A percentile compares a stretch with the other conserved stretches of the same genome.
These are phyloP conservation scores for Daldinia decipiens DNA, from an alignment of 495 filamentous ascomycete genomes.

Conservation along the genomic window DNA sequence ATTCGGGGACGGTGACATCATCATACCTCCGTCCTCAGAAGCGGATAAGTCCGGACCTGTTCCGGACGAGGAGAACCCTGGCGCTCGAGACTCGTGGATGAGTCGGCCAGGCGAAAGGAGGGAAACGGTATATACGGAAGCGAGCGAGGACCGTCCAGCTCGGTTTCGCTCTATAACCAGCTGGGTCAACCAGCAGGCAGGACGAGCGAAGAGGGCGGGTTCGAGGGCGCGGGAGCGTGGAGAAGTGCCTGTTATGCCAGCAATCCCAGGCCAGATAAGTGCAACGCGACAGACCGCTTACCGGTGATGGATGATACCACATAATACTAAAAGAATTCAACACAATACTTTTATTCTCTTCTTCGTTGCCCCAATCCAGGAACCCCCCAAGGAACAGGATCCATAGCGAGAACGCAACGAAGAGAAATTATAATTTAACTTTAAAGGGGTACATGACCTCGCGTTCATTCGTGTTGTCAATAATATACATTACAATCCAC, in stretches of 20 bases:
- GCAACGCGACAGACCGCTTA: constrained; percentile 41
- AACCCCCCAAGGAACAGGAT: constrained; percentile 5
- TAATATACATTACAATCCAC: constrained; percentile 19
- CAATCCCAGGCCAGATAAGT: constrained; percentile 39
- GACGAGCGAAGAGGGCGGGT: constrained; percentile 51
- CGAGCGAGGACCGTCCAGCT: constrained; percentile 60
- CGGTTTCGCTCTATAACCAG: constrained; percentile 66
- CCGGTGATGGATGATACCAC: constrained; percentile 28
- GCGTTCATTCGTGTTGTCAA: neutral
- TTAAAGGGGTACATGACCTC: neutral
- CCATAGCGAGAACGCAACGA: neutral
- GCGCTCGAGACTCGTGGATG: constrained; percentile 54
- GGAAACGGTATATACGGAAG: constrained; percentile 59
- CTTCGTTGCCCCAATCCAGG: neutral
- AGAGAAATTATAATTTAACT: constrained; percentile 6
- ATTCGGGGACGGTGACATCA: constrained; percentile 63
- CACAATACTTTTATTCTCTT: constrained; percentile 3
- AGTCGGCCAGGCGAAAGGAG: constrained; percentile 45
- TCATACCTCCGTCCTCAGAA: constrained; percentile 49
- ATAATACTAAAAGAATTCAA: constrained; percentile 27
- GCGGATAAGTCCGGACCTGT: constrained; percentile 18
- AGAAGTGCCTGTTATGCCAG: constrained; percentile 44
- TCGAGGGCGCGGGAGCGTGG: constrained; percentile 41
- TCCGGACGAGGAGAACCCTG: constrained; percentile 16
- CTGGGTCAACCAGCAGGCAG: constrained; percentile 70